Evolutionary conservation across 164 flowering plant genomes (phyloP).

Genomic region (Piper longum): DNA sequence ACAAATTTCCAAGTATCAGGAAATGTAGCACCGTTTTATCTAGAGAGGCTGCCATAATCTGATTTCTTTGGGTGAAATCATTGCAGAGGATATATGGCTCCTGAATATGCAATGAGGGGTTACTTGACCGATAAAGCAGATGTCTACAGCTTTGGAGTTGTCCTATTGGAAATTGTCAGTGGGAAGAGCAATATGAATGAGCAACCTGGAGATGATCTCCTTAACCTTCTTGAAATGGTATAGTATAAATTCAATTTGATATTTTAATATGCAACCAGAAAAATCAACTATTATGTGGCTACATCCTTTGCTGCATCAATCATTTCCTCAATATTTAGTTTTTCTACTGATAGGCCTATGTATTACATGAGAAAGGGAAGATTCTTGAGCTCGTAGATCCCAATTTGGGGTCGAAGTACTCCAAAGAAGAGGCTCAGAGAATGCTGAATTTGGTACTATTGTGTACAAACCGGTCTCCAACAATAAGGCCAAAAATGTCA

Average conservation of each 20-base stretch:
- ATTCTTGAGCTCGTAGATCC: conserved; percentile 68
- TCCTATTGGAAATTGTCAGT: conserved; percentile 65
- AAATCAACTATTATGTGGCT: too few species aligned
- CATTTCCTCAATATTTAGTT: neutral
- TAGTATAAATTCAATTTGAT: conserved; percentile 1
- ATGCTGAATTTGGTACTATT: conserved; percentile 53
- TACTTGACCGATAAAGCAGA: conserved; percentile 80
- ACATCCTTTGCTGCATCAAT: neutral
- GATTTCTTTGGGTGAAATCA: neutral
- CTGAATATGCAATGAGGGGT: conserved; percentile 85
- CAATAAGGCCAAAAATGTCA: conserved; percentile 71
- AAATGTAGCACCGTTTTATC: neutral
- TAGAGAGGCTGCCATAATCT: neutral
- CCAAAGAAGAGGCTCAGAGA: conserved; percentile 39
- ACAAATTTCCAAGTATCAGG: too few species aligned
- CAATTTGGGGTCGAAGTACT: conserved; percentile 34
- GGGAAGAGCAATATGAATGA: conserved; percentile 63
- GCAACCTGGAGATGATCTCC: conserved; percentile 35
- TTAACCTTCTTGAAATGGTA: conserved; percentile 84
- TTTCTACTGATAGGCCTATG: conserved; percentile 33
- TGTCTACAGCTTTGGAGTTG: conserved; percentile 76
- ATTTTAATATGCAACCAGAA: neutral
- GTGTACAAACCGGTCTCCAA: conserved; percentile 68
- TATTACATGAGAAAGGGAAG: conserved; percentile 60
- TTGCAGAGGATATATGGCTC: conserved; percentile 88